Percentiles rank a stretch among this genome's conserved stretches.
These are phyloP conservation scores for Penstemon eatonii DNA, from an alignment of 257 asterid genomes.

Conservation along the genomic window DNA sequence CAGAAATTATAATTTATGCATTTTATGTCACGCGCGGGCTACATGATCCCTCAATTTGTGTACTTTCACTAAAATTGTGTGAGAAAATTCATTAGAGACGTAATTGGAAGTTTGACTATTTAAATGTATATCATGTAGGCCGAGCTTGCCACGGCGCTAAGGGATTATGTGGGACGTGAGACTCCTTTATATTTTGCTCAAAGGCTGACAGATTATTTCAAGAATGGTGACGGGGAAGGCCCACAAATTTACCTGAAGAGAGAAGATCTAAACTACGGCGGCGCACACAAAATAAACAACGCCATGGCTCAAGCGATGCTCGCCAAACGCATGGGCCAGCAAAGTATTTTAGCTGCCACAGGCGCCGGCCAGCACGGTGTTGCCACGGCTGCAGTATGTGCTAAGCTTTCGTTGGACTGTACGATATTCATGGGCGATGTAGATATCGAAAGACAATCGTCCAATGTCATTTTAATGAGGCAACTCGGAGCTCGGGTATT, in stretches of 20 bases:
- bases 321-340: slow-evolving; percentile 66
- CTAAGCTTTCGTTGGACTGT: slow-evolving; percentile 64
- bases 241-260: slow-evolving; percentile 75
- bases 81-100: no score
- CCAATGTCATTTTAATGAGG: slow-evolving; percentile 57
- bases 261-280: slow-evolving; percentile 72
- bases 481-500: slow-evolving; percentile 72
- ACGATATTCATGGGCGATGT: slow-evolving; percentile 52
- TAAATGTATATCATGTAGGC: slow-evolving; percentile 27
- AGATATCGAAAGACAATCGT: slow-evolving; percentile 59
- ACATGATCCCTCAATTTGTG: no score
- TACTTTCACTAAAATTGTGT: no score
- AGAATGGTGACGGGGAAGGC: slow-evolving; percentile 47
- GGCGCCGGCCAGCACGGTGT: slow-evolving; percentile 91
- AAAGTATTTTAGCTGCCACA: slow-evolving; percentile 55
- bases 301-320: slow-evolving; percentile 89
- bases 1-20: no score
- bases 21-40: no score
- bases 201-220: slow-evolving; percentile 67
- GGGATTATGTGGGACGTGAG: slow-evolving; percentile 78
- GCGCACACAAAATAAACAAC: slow-evolving; percentile 86
- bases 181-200: slow-evolving; percentile 73
- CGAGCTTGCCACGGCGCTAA: slow-evolving; percentile 48
- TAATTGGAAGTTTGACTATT: no score
- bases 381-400: slow-evolving; percentile 77